phyloP scores from a whole-genome alignment of 2,329 filamentous ascomycete genomes.

The Dothideomycetes sp. region DNA sequence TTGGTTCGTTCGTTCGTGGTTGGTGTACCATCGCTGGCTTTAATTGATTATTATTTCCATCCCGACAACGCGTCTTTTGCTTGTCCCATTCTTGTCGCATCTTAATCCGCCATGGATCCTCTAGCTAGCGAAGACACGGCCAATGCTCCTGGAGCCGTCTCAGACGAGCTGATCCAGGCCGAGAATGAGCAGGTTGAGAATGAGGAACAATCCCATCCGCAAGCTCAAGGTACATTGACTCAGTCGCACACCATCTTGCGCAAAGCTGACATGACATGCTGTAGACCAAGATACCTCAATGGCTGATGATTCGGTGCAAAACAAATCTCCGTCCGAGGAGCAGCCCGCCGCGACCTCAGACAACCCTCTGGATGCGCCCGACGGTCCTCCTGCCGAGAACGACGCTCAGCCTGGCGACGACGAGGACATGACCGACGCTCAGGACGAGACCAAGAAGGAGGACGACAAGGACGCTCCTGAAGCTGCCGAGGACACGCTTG shows the following conservation, averaged over 20 bases:
- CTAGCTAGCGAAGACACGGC: conserved; percentile 16
- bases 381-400: conserved; percentile 26
- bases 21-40: not conserved
- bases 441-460: conserved; percentile 42
- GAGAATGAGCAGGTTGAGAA: conserved; percentile 27
- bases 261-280: not conserved
- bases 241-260: not conserved
- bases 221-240: conserved; percentile 10
- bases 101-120: conserved; percentile 12
- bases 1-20: too few species aligned
- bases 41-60: not conserved
- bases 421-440: conserved; percentile 53
- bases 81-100: conserved; percentile 1
- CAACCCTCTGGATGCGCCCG: conserved; percentile 31
- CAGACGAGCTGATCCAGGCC: conserved; percentile 27
- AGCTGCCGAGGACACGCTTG: conserved; percentile 38
- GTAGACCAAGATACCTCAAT: conserved; percentile 26
- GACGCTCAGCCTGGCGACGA: conserved; percentile 23
- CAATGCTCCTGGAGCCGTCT: conserved; percentile 25
- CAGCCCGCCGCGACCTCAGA: conserved; percentile 22
- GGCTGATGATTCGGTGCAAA: conserved; percentile 21
- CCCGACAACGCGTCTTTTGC: not conserved
- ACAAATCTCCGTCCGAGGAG: conserved; percentile 12
- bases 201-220: conserved; percentile 19
- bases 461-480: conserved; percentile 35